Evolutionary conservation across 75 land plant genomes (phyloP).

Genomic region (Chamaecyparis obtusa): DNA sequence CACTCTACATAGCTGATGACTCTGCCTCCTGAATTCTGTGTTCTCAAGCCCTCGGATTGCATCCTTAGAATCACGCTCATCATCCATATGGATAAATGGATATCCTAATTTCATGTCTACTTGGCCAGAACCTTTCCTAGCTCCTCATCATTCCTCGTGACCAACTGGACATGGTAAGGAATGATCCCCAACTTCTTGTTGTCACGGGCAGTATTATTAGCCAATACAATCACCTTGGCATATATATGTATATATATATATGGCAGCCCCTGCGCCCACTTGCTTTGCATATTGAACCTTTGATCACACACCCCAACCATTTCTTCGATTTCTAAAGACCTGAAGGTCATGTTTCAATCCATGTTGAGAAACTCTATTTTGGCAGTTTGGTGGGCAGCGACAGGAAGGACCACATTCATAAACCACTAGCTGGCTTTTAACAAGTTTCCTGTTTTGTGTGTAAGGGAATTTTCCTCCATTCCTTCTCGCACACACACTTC

Average conservation of each 20-base stretch:
- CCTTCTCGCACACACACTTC: conserved; percentile 49
- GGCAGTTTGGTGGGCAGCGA: conserved; percentile 44
- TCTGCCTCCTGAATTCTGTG: conserved; percentile 50
- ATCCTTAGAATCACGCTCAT: conserved; percentile 54
- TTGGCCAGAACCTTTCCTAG: too few species aligned
- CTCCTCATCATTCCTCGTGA: too few species aligned
- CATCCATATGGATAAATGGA: conserved; percentile 55
- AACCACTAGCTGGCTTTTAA: conserved; percentile 50
- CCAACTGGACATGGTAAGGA: too few species aligned
- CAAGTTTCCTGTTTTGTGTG: conserved; percentile 42
- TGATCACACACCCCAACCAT: conserved; percentile 83
- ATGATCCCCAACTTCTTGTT: too few species aligned
- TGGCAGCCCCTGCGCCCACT: too few species aligned
- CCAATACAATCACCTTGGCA: too few species aligned
- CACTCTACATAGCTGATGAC: conserved; percentile 50
- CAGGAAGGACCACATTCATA: conserved; percentile 67
- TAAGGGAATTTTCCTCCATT: conserved; percentile 73
- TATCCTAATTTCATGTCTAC: too few species aligned
- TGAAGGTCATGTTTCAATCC: conserved; percentile 54
- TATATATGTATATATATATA: too few species aligned
- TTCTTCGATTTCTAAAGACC: conserved; percentile 63
- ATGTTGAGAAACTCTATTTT: conserved; percentile 56
- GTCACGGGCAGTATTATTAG: too few species aligned
- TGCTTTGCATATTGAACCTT: too few species aligned
- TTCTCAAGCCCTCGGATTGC: conserved; percentile 49